A percentile compares a stretch with the other conserved stretches of the same genome.
phyloP scores from a whole-genome alignment of 148 eudicot species.

The Rhododendron ferrugineum region DNA sequence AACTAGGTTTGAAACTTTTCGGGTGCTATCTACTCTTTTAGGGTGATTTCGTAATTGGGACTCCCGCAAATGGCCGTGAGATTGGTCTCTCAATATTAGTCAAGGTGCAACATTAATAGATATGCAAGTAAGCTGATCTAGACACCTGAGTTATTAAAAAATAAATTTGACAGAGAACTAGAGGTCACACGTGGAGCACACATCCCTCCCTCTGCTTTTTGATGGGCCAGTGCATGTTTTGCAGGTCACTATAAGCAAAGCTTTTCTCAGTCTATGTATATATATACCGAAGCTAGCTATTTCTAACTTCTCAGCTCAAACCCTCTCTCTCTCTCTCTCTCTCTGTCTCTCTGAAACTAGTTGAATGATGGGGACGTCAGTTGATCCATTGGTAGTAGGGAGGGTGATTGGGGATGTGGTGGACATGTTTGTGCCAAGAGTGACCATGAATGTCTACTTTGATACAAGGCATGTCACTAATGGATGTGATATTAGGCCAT shows the following conservation, averaged over 20 bases:
- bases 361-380: conserved; percentile 29
- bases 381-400: conserved; percentile 47
- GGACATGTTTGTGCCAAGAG: conserved; percentile 49
- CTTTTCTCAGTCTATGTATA: neutral
- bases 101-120: no score
- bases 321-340: neutral
- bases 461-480: conserved; percentile 37
- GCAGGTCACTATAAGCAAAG: neutral
- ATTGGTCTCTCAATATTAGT: no score
- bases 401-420: conserved; percentile 56
- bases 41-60: no score
- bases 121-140: neutral
- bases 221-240: conserved; percentile 2
- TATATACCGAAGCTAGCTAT: neutral
- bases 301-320: neutral
- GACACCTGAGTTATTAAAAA: no score
- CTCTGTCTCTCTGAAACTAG: neutral
- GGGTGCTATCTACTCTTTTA: no score
- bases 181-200: conserved; percentile 6
- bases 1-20: no score
- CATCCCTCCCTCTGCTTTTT: neutral
- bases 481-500: conserved; percentile 52
- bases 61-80: no score
- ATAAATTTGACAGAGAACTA: no score
- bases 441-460: conserved; percentile 35